Percentiles rank a stretch among this genome's conserved stretches.
phyloP scores from a whole-genome alignment of 1,139 yeast genomes.

The Magnusiomyces magnusii region DNA sequence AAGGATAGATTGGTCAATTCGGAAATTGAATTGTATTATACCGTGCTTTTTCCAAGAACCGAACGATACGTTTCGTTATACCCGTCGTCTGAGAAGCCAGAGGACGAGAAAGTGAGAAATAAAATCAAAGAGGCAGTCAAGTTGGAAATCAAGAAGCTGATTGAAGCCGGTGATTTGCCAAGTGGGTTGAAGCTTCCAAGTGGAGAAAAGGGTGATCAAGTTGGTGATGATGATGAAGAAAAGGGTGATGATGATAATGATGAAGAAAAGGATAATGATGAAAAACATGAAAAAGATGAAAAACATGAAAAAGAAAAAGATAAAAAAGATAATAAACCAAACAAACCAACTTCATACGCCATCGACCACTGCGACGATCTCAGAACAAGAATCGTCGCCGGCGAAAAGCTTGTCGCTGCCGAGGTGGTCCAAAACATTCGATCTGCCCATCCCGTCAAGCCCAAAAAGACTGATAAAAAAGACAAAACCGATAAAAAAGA shows the following conservation, averaged over 20 bases:
- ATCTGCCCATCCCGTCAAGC: not conserved
- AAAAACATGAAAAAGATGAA: not conserved
- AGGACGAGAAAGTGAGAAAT: conserved; percentile 17
- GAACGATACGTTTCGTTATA: conserved; percentile 77
- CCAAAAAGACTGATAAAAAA: not conserved
- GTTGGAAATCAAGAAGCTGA: conserved; percentile 19
- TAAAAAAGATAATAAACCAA: not conserved
- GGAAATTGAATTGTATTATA: conserved; percentile 70
- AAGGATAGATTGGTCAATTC: conserved; percentile 38
- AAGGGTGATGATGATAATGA: conserved; percentile 10
- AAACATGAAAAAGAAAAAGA: not conserved
- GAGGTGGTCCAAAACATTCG: not conserved
- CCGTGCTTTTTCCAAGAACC: conserved; percentile 67
- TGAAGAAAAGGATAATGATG: not conserved
- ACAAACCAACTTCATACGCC: not conserved
- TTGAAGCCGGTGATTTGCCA: conserved; percentile 22
- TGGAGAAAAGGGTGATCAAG: conserved; percentile 5
- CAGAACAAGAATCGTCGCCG: not conserved
- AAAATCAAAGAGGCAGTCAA: conserved; percentile 23
- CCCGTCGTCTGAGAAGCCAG: conserved; percentile 36
- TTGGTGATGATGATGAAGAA: conserved; percentile 5
- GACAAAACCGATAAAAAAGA: not conserved
- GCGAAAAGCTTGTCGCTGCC: not conserved
- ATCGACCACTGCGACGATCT: not conserved
- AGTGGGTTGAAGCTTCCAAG: conserved; percentile 18